These are phyloP conservation scores for Aspergillus nanangensis DNA, from an alignment of 495 filamentous ascomycete species.

Conservation along the genomic window DNA sequence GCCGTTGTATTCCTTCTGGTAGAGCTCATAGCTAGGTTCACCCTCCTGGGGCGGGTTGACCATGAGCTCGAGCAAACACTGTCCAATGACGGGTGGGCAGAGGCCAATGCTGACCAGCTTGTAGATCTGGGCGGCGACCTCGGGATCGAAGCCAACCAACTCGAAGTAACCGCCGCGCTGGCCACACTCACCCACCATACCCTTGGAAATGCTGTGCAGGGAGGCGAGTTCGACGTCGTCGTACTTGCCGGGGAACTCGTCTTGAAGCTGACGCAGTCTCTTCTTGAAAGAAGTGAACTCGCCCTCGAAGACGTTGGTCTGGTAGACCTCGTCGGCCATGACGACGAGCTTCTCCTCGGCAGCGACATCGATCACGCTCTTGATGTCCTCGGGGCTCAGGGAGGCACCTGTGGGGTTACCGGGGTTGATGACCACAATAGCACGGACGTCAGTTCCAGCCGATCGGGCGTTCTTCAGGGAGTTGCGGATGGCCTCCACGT, in stretches of 20 bases:
- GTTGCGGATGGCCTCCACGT: constrained; percentile 66
- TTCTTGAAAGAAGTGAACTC: constrained; percentile 94
- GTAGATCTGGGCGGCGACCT: constrained; percentile 91
- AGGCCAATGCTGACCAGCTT: constrained; percentile 96
- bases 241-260: constrained; percentile 66
- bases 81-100: constrained; percentile 90
- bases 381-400: constrained; percentile 71
- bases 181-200: constrained; percentile 97
- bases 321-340: constrained; percentile 96
- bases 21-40: constrained; percentile 75
- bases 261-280: constrained; percentile 77
- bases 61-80: constrained; percentile 95
- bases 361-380: constrained; percentile 76
- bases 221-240: constrained; percentile 84
- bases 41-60: constrained; percentile 86
- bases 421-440: constrained; percentile 95
- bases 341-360: constrained; percentile 82
- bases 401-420: constrained; percentile 95
- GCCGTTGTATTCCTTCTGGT: constrained; percentile 74
- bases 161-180: constrained; percentile 98
- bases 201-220: constrained; percentile 84
- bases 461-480: constrained; percentile 66
- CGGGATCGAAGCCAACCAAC: constrained; percentile 78
- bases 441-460: constrained; percentile 78
- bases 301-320: constrained; percentile 95